Conservation (phyloP, 306 rosid species). For the Medicago ruthenica region DNA sequence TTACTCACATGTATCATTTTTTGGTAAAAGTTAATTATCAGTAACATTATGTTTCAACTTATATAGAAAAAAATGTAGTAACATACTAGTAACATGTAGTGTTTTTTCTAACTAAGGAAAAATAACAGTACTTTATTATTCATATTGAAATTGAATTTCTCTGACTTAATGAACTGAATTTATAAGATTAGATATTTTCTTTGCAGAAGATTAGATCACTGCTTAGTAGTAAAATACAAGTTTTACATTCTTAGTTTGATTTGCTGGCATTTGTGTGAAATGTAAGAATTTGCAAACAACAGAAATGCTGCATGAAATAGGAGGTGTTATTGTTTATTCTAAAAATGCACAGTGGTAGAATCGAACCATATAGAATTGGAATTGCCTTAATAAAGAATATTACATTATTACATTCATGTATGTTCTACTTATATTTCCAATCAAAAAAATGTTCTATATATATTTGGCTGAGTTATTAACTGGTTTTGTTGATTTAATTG, state of each 20-base stretch:
- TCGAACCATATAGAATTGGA: too few relatives aligned
- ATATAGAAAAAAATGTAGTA: constrained; percentile 2
- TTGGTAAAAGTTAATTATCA: background rate
- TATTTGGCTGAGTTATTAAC: background rate
- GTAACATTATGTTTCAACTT: background rate
- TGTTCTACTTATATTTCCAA: background rate
- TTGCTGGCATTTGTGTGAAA: too few relatives aligned
- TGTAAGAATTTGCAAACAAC: background rate
- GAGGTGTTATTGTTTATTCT: background rate
- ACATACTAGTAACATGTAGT: background rate
- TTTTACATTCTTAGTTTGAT: background rate
- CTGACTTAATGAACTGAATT: background rate
- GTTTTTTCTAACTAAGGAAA: background rate
- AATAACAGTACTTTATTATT: background rate
- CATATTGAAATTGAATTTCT: background rate
- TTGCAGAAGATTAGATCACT: too few relatives aligned
- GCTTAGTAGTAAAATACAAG: background rate
- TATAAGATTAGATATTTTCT: background rate
- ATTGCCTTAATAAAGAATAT: too few relatives aligned
- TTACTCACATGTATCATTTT: background rate
- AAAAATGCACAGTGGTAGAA: too few relatives aligned
- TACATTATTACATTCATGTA: background rate
- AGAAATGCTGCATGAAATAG: background rate
- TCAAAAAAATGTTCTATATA: background rate
- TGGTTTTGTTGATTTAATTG: background rate